phyloP scores from a whole-genome alignment of 73 alveolate genomes.

The Paramecium pentaurelia region DNA sequence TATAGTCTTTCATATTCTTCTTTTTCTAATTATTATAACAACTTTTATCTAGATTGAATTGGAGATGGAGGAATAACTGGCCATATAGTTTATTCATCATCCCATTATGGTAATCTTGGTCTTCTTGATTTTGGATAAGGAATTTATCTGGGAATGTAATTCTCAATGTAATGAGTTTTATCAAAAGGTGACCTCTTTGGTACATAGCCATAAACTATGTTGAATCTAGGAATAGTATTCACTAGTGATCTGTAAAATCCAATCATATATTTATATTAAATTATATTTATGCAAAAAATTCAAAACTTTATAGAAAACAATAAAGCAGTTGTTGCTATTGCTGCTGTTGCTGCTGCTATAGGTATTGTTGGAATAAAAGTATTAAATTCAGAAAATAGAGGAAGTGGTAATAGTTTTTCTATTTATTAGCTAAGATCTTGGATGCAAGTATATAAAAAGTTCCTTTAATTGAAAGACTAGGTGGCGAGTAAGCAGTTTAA shows the following conservation, averaged over 20 bases:
- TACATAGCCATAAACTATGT: conserved; percentile 26
- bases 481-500: background rate
- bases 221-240: background rate
- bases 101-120: conserved; percentile 35
- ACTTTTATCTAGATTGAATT: background rate
- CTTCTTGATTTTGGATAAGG: conserved; percentile 25
- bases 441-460: conserved; percentile 2
- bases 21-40: background rate
- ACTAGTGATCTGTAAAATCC: background rate
- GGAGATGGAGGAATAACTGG: conserved; percentile 33
- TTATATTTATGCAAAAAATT: background rate
- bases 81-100: conserved; percentile 22
- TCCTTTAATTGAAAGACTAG: background rate
- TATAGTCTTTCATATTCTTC: conserved; percentile 13
- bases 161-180: conserved; percentile 29
- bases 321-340: background rate
- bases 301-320: background rate
- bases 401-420: background rate
- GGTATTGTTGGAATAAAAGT: background rate
- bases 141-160: conserved; percentile 14
- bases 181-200: conserved; percentile 32
- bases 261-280: background rate
- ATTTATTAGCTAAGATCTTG: background rate
- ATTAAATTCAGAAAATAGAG: background rate
- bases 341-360: background rate